phyloP scores from a whole-genome alignment of 176 grass and related monocot species.

The Leersia perrieri region DNA sequence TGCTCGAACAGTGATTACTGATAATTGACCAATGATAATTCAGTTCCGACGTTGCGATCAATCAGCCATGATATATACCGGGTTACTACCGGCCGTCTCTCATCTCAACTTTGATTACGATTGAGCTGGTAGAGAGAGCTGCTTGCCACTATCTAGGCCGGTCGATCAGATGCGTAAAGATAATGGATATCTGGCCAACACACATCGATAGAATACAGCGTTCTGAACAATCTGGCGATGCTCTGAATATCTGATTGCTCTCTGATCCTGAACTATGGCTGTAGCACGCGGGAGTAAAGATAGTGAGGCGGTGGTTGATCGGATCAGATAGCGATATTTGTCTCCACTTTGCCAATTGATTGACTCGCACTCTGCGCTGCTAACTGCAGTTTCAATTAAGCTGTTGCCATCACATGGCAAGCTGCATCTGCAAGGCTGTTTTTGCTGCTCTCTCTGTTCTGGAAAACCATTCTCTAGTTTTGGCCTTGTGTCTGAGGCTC shows the following conservation, averaged over 20 bases:
- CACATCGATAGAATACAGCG: background rate
- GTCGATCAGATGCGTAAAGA: slow-evolving; percentile 12
- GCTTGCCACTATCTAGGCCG: background rate
- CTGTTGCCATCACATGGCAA: slow-evolving; percentile 3
- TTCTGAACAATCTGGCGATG: background rate
- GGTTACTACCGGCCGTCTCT: background rate
- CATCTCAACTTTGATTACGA: background rate
- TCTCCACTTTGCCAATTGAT: slow-evolving; percentile 20
- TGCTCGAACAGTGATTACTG: background rate
- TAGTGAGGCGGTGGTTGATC: background rate
- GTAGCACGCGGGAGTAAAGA: background rate
- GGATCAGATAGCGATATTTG: slow-evolving; percentile 15
- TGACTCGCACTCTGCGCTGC: background rate
- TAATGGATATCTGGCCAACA: background rate
- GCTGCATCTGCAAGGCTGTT: background rate
- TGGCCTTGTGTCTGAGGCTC: background rate
- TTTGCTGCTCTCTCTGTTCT: background rate
- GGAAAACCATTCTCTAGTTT: background rate
- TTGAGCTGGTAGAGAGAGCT: background rate
- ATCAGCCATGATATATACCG: background rate
- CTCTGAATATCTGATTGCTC: background rate
- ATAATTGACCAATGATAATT: background rate
- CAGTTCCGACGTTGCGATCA: slow-evolving; percentile 18
- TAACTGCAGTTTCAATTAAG: background rate
- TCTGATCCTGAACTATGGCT: background rate